Evolutionary conservation across 1,284 basidiomycete species (phyloP).

Genomic region (Termitomyces sp.): DNA sequence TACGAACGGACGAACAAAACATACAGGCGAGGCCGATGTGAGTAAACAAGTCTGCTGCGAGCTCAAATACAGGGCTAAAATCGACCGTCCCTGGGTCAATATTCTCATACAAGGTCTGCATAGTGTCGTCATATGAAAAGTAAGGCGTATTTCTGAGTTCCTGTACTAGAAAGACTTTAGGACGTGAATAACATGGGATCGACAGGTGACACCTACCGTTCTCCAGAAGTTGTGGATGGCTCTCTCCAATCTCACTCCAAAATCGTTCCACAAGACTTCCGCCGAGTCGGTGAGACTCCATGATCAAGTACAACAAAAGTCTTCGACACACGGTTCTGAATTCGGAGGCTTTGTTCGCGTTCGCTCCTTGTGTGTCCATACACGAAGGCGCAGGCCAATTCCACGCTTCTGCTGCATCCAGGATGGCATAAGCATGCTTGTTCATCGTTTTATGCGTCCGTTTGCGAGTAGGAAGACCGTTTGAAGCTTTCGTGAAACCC

Average conservation of each 20-base stretch:
- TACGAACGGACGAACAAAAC: not conserved
- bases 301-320: conserved; percentile 16
- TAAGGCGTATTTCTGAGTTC: conserved; percentile 11
- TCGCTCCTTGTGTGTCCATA: conserved; percentile 4
- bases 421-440: conserved; percentile 15
- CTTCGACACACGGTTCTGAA: conserved; percentile 13
- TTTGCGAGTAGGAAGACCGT: not conserved
- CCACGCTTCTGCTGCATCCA: conserved; percentile 14
- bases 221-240: conserved; percentile 17
- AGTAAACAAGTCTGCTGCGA: conserved; percentile 22
- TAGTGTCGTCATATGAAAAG: conserved; percentile 10
- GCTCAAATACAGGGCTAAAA: conserved; percentile 18
- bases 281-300: conserved; percentile 15
- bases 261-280: conserved; percentile 18
- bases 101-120: conserved; percentile 15
- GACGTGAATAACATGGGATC: not conserved
- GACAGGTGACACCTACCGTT: conserved; percentile 15
- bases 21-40: conserved; percentile 22
- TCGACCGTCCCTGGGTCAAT: conserved; percentile 12
- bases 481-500: not conserved
- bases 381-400: conserved; percentile 15
- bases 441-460: not conserved
- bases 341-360: conserved; percentile 2
- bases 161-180: conserved; percentile 14
- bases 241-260: conserved; percentile 15